A percentile compares a stretch with the other conserved stretches of the same genome.
Conservation (phyloP, 2,329 filamentous ascomycete species). For the Xylariales sp. region DNA sequence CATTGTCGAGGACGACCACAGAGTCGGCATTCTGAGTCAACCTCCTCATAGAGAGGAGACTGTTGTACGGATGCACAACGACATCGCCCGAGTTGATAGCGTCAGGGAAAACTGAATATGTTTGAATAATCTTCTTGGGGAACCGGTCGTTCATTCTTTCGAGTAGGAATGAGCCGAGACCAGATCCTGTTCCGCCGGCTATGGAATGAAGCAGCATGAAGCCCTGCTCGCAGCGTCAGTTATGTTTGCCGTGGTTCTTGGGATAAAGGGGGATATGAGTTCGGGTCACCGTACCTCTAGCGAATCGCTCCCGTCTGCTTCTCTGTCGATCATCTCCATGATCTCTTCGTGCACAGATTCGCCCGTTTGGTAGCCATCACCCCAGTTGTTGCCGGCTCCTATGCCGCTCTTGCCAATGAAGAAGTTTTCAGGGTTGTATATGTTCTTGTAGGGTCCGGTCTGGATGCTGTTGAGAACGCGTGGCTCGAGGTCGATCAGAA, state of each 20-base stretch:
- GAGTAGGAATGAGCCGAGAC: slow-evolving; percentile 90
- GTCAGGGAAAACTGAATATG: slow-evolving; percentile 97
- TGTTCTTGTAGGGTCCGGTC: slow-evolving; percentile 91
- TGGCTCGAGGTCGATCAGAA: slow-evolving; percentile 91
- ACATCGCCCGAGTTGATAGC: slow-evolving; percentile 84
- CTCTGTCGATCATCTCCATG: slow-evolving; percentile 98
- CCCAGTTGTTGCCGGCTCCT: slow-evolving; percentile 98
- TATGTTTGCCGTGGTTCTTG: too few species aligned
- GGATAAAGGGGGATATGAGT: too few species aligned
- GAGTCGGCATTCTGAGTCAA: slow-evolving; percentile 96
- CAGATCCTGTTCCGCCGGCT: slow-evolving; percentile 92
- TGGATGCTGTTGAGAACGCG: slow-evolving; percentile 92
- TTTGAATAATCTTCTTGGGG: slow-evolving; percentile 98
- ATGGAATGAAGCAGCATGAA: slow-evolving; percentile 99
- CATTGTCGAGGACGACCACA: slow-evolving; percentile 95
- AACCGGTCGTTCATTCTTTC: slow-evolving; percentile 96
- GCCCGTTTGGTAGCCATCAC: slow-evolving; percentile 89
- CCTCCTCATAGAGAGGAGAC: slow-evolving; percentile 82
- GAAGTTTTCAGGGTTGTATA: slow-evolving; percentile 99
- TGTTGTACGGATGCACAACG: slow-evolving; percentile 98
- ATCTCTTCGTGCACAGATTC: slow-evolving; percentile 93
- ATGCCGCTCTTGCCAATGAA: slow-evolving; percentile 92
- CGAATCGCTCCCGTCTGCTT: slow-evolving; percentile 96
- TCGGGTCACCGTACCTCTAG: slow-evolving; percentile 61
- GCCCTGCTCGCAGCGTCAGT: slow-evolving; percentile 48